These are phyloP conservation scores for Avena eriantha DNA, from an alignment of 176 grass and related monocot species.

Conservation along the genomic window DNA sequence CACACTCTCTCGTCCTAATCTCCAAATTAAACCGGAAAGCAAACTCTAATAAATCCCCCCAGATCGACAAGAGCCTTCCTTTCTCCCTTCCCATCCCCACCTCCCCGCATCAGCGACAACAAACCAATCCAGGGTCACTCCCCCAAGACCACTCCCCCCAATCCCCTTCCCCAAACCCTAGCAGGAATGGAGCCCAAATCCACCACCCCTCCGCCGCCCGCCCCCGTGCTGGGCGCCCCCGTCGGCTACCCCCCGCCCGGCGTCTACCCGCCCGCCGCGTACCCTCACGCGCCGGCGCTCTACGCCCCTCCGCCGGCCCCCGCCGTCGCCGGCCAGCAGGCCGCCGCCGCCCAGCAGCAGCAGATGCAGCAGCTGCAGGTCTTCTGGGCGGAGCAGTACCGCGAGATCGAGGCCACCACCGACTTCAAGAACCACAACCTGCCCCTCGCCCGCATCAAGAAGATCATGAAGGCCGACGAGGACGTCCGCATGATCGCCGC, in stretches of 20 bases:
- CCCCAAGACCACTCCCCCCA: not conserved
- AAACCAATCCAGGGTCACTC: conserved; percentile 27
- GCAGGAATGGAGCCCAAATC: conserved; percentile 70
- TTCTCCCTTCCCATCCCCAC: not conserved
- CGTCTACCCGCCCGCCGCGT: conserved; percentile 24
- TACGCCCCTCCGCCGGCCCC: conserved; percentile 44
- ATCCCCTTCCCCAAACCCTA: conserved; percentile 35
- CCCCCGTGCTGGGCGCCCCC: conserved; percentile 54
- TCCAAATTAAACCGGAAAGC: not conserved
- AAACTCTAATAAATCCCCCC: conserved; percentile 18
- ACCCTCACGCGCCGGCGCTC: conserved; percentile 46
- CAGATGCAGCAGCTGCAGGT: conserved; percentile 63
- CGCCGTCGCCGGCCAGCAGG: conserved; percentile 36
- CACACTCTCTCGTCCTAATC: not conserved
- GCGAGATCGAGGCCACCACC: conserved; percentile 79
- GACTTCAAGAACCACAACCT: conserved; percentile 98
- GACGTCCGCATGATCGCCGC: conserved; percentile 98
- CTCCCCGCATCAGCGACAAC: conserved; percentile 8
- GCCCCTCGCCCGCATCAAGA: conserved; percentile 94
- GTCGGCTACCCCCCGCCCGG: conserved; percentile 42
- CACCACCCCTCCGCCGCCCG: conserved; percentile 44
- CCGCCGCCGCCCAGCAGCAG: conserved; percentile 48
- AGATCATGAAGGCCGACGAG: conserved; percentile 99
- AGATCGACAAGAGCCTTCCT: not conserved
- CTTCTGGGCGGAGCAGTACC: conserved; percentile 94